Base-by-base conservation (phyloP, 208 protist genomes). In the Leishmania mexicana region DNA sequence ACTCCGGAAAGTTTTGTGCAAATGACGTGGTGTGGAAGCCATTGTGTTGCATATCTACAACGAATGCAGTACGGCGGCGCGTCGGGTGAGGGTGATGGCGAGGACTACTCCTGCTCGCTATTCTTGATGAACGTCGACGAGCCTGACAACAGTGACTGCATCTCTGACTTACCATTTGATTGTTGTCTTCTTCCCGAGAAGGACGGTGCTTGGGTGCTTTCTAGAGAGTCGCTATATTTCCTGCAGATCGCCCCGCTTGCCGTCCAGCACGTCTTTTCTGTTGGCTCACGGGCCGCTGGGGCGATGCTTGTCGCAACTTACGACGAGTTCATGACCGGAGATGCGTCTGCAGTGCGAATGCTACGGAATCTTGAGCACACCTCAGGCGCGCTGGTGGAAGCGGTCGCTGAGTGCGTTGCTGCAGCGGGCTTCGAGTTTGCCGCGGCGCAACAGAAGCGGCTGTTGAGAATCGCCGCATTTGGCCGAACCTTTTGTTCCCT, bases 401-500 rank as follows among this genome's bases (percentile, higher is more conserved):
- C 97, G 8, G 94, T 99, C 1, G 85, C 93, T 49, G 88, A 92
- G 54, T 99, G 98, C 87, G 90, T 99, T 42, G 81, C 81, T 13
- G 91, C 97, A 24, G 97, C 98, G 0, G 92, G 90, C 4, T 93
- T 94, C 78, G 96, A 98, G 81, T 95, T 98, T 40, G 85, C 91
- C 17, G 53, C 87, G 8, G 70, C 75, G 7, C 88, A 97, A 64
- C 97, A 99, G 78, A 94, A 94, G 65, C 80, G 91, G 5, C 83
- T 99, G 38, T 83, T 99, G 28, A 90, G 95, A 73, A 96, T 98
- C 10, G 97, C 98, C 35, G 85, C 89, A 7, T 99, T 98, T 85
- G 98, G 98, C 47, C 98, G 98, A 83, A 97, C 93, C 65, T 99
- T 99, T 86, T 91, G 90, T 54, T 85, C 97, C 2, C 75, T 86